Base-by-base conservation (phyloP, 768 basidiomycete genomes). In the Neoboletus magnificus region DNA sequence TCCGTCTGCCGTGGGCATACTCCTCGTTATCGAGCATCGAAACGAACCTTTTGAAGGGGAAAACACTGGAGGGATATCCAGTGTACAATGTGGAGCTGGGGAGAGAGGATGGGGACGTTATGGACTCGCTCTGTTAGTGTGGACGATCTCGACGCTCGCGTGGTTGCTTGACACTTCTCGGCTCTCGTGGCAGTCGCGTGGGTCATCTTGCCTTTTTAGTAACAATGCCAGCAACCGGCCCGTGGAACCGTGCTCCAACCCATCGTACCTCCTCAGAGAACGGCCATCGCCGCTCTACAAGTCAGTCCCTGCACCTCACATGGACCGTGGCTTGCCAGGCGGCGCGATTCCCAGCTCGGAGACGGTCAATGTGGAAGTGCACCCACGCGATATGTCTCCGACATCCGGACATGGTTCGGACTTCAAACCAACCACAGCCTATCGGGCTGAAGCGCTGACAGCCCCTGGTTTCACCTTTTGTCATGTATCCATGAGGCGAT, bases 1-100 rank as follows among this genome's bases (percentile, higher is more conserved):
- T 77, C 50, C 93, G 77, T 55, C 82, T 73, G 36, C 66, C 72
- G 42, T 69, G 66, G 45, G 55, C 46, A 30, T 50, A 61, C 35
- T 70, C 72, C 48, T 71, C 69, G 51, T 59, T 68, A 47, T 62
- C 62, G 33, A 73, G 48, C 71, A 72, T 72, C 47, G 41, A 58
- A 7, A 36, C 0, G 27, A 8, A 22, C 4, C 7, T 41, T 11
- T 45, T 1, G 4, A 9, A 25, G 15, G 10, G 16, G 11, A 32
- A 23, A 41, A 8, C 2, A 37, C 3, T 3, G 27, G 20, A 20
- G 12, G 20, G 29, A 18, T 8, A 29, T 16, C 41, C 22, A 25
- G 52, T 18, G 50, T 6, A 13, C 5, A 33, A 13, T 9, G 54
- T 42, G 51, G 40, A 32, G 45, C 42, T 37, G 23, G 25, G 18